phyloP scores from a whole-genome alignment of 768 basidiomycete genomes.

The Leccinum obscurum region DNA sequence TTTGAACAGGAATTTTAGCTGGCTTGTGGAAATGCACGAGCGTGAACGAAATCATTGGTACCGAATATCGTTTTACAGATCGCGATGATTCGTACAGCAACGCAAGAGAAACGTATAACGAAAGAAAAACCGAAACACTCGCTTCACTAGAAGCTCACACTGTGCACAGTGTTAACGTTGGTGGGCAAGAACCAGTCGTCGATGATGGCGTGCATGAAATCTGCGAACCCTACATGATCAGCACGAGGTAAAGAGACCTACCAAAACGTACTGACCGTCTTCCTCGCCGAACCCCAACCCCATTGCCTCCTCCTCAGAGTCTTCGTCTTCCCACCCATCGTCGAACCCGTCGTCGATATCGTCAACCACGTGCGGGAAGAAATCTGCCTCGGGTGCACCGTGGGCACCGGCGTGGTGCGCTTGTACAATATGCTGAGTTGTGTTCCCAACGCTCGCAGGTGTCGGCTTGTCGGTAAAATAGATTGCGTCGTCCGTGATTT shows the following conservation, averaged over 20 bases:
- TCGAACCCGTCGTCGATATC: conserved; percentile 12
- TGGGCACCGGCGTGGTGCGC: background rate
- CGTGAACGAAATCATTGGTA: background rate
- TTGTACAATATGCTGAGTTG: background rate
- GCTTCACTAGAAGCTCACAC: conserved; percentile 24
- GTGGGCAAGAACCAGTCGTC: conserved; percentile 24
- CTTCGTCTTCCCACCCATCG: conserved; percentile 19
- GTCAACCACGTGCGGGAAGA: conserved; percentile 7
- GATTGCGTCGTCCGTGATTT: conserved; percentile 53
- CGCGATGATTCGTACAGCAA: background rate
- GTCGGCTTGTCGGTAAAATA: conserved; percentile 41
- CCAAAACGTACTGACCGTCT: conserved; percentile 7
- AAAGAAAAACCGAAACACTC: background rate
- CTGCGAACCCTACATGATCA: conserved; percentile 15
- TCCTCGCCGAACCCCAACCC: conserved; percentile 7
- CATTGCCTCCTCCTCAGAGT: conserved; percentile 12
- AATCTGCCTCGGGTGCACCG: conserved; percentile 1
- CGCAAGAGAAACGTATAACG: background rate
- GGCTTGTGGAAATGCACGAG: background rate
- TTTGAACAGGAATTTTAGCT: background rate
- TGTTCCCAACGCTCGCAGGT: background rate
- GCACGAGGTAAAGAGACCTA: background rate
- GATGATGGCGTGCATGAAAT: conserved; percentile 13
- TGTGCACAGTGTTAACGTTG: conserved; percentile 25
- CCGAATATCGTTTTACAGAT: background rate